Conservation (phyloP, 331 rosid species). For the Rhamnella rubrinervis region DNA sequence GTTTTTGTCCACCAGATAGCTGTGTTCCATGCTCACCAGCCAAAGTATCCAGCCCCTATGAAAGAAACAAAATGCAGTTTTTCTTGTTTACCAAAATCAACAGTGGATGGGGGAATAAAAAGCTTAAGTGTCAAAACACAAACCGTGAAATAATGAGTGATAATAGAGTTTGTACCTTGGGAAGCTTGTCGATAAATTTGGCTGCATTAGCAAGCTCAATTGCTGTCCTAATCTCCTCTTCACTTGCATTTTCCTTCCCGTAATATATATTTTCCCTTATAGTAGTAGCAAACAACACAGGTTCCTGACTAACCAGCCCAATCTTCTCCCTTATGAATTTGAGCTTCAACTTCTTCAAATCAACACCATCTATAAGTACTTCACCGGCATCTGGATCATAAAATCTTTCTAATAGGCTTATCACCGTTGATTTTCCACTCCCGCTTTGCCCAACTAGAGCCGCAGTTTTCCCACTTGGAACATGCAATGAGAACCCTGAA, state of each 20-base stretch:
- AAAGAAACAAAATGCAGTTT: neutral
- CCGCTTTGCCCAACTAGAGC: constrained; percentile 48
- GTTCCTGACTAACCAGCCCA: constrained; percentile 47
- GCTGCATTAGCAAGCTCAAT: constrained; percentile 47
- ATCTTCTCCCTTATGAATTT: constrained; percentile 38
- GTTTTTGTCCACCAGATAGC: constrained; percentile 33
- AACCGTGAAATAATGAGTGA: neutral
- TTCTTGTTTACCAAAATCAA: neutral
- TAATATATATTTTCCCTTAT: constrained; percentile 31
- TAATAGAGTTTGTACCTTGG: constrained; percentile 35
- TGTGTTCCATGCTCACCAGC: constrained; percentile 25
- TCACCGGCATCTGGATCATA: constrained; percentile 41
- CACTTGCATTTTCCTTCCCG: constrained; percentile 36
- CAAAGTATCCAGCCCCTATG: constrained; percentile 20
- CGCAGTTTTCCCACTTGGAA: constrained; percentile 31
- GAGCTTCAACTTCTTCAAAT: constrained; percentile 26
- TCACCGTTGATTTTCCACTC: constrained; percentile 41
- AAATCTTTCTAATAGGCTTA: constrained; percentile 38
- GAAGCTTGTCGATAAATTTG: constrained; percentile 54
- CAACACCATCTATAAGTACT: constrained; percentile 35
- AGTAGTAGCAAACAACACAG: constrained; percentile 32
- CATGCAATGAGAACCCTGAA: constrained; percentile 29
- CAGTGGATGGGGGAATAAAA: neutral
- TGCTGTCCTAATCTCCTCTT: constrained; percentile 41
- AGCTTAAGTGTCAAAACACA: neutral